Evolutionary conservation across 768 basidiomycete genomes (phyloP).

Genomic region (Boletales sp.): DNA sequence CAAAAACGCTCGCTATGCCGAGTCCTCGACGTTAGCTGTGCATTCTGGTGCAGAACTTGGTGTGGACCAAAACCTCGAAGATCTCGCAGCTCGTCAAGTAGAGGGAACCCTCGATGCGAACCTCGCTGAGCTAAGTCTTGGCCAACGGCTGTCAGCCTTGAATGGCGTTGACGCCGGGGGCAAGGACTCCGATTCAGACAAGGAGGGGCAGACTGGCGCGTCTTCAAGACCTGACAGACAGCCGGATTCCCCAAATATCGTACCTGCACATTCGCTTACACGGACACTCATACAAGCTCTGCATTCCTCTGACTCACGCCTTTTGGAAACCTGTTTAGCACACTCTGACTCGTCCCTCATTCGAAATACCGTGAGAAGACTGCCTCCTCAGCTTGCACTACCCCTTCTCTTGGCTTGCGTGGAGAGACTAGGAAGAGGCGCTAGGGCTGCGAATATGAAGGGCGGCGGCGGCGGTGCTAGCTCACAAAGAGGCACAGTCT

Average conservation of each 20-base stretch:
- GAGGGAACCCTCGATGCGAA: conserved; percentile 78
- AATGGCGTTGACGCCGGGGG: conserved; percentile 45
- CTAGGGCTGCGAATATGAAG: conserved; percentile 66
- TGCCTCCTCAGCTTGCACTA: conserved; percentile 85
- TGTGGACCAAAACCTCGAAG: conserved; percentile 53
- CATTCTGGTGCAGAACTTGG: conserved; percentile 64
- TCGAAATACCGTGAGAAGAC: conserved; percentile 77
- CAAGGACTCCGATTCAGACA: conserved; percentile 38
- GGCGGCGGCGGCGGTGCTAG: conserved; percentile 78
- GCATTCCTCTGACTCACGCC: conserved; percentile 86
- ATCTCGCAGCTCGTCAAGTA: conserved; percentile 43
- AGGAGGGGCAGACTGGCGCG: conserved; percentile 43
- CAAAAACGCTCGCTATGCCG: conserved; percentile 62
- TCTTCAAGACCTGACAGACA: conserved; percentile 14
- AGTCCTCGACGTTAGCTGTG: conserved; percentile 57
- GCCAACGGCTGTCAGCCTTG: conserved; percentile 80
- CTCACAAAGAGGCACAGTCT: conserved; percentile 65
- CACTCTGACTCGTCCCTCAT: conserved; percentile 83
- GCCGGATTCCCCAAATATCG: conserved; percentile 34
- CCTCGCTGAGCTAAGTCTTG: conserved; percentile 87
- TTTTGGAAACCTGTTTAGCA: conserved; percentile 82
- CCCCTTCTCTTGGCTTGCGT: conserved; percentile 85
- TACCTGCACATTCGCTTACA: conserved; percentile 84
- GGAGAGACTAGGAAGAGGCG: conserved; percentile 79
- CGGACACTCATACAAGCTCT: conserved; percentile 94